Percentiles rank a stretch among this genome's conserved stretches.
Conservation (phyloP, 106 monocot genomes). For the Dioscorea alata region DNA sequence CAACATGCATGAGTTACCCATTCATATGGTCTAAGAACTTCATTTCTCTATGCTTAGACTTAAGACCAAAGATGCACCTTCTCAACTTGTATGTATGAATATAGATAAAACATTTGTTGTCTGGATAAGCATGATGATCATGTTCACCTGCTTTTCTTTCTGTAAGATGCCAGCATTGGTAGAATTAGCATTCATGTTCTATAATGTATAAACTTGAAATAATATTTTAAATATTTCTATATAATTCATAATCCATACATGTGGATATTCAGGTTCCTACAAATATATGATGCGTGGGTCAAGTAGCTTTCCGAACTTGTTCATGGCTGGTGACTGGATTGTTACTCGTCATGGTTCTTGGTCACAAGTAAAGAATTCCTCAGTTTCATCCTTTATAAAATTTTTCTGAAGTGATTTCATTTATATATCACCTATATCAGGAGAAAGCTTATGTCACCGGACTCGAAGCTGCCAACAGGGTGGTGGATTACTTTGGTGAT, state of each 20-base stretch:
- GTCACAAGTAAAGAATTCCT: constrained; percentile 35
- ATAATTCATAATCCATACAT: not conserved
- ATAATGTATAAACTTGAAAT: not conserved
- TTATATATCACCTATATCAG: constrained; percentile 14
- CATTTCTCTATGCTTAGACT: too few species aligned
- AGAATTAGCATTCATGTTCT: not conserved
- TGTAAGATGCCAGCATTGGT: not conserved
- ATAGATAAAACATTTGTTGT: too few species aligned
- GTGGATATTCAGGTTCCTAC: constrained; percentile 51
- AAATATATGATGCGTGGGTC: constrained; percentile 67
- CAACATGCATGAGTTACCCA: too few species aligned
- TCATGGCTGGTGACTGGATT: constrained; percentile 83
- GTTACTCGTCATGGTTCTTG: constrained; percentile 69
- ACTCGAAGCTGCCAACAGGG: constrained; percentile 72
- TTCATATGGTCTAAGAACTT: too few species aligned
- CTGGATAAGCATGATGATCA: too few species aligned
- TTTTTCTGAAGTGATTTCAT: not conserved
- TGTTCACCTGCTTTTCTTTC: too few species aligned
- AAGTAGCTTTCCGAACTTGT: constrained; percentile 57
- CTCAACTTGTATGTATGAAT: too few species aligned
- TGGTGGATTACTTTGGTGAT: constrained; percentile 46
- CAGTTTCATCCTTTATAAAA: not conserved
- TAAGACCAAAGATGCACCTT: too few species aligned
- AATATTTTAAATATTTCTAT: not conserved
- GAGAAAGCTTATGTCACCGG: constrained; percentile 77